These are phyloP conservation scores for Saccharomycopsis vini DNA, from an alignment of 805 yeast genomes.

Conservation along the genomic window DNA sequence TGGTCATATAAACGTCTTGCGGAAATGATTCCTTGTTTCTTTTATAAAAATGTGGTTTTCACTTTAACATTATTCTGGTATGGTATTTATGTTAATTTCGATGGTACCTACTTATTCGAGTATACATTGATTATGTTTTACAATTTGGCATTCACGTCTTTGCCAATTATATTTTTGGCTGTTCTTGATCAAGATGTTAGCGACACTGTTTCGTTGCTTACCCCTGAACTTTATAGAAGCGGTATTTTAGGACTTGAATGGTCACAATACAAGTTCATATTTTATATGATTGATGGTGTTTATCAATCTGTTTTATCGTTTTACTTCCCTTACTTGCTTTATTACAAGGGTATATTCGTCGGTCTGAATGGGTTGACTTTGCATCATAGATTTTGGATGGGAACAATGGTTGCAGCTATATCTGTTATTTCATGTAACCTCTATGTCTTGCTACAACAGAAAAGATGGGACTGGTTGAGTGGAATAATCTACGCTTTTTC, in stretches of 20 bases:
- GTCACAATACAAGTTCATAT: conserved; percentile 49
- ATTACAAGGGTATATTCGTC: conserved; percentile 36
- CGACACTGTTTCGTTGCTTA: conserved; percentile 52
- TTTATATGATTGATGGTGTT: conserved; percentile 60
- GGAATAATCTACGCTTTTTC: conserved; percentile 45
- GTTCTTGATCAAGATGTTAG: conserved; percentile 69
- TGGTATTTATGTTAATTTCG: conserved; percentile 59
- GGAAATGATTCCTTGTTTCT: conserved; percentile 72
- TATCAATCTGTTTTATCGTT: conserved; percentile 65
- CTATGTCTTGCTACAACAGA: conserved; percentile 59
- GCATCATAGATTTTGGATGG: conserved; percentile 66
- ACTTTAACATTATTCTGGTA: conserved; percentile 72
- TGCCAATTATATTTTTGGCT: conserved; percentile 68
- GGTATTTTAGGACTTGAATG: conserved; percentile 61
- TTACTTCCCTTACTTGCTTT: conserved; percentile 57
- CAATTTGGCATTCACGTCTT: conserved; percentile 72
- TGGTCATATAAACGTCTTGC: conserved; percentile 72
- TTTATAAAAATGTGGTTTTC: conserved; percentile 68
- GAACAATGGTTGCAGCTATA: conserved; percentile 50
- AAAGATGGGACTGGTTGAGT: conserved; percentile 72
- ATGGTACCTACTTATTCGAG: conserved; percentile 70
- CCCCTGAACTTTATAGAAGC: conserved; percentile 60
- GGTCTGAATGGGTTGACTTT: conserved; percentile 40
- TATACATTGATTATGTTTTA: conserved; percentile 71
- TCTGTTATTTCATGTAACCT: conserved; percentile 58